Evolutionary conservation across 441 rosid species (phyloP).

Genomic region (Aleurites moluccanus): DNA sequence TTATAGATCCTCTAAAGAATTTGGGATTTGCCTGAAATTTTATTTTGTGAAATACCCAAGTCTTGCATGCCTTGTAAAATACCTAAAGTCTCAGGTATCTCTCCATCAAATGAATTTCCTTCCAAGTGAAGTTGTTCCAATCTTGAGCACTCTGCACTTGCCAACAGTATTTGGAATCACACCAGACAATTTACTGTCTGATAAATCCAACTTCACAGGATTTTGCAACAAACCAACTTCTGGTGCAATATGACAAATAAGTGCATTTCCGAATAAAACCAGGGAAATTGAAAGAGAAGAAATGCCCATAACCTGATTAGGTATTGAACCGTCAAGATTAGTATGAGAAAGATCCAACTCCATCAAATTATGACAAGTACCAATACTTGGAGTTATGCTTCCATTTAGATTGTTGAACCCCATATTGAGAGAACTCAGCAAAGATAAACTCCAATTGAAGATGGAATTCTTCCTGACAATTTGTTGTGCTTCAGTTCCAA

Average conservation of each 20-base stretch:
- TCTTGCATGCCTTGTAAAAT: slow-evolving; percentile 17
- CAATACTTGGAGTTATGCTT: slow-evolving; percentile 7
- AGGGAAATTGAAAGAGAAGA: background rate
- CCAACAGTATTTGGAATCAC: background rate
- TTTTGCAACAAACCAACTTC: background rate
- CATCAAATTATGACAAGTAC: background rate
- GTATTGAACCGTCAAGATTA: background rate
- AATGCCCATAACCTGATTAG: background rate
- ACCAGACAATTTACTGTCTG: background rate
- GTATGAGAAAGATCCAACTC: background rate
- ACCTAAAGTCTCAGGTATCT: background rate
- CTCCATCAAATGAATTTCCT: slow-evolving; percentile 6
- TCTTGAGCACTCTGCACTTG: background rate
- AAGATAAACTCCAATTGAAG: background rate
- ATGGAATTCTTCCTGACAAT: background rate
- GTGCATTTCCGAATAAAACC: background rate
- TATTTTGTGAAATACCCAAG: slow-evolving; percentile 29
- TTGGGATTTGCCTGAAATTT: slow-evolving; percentile 34
- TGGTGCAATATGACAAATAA: background rate
- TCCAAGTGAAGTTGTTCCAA: background rate
- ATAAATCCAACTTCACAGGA: background rate
- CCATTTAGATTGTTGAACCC: background rate
- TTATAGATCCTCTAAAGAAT: slow-evolving; percentile 3
- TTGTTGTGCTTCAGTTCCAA: background rate
- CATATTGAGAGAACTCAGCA: background rate